A percentile compares a stretch with the other conserved stretches of the same genome.
These are phyloP conservation scores for Mycena chlorophos DNA, from an alignment of 768 basidiomycete genomes.

Conservation along the genomic window DNA sequence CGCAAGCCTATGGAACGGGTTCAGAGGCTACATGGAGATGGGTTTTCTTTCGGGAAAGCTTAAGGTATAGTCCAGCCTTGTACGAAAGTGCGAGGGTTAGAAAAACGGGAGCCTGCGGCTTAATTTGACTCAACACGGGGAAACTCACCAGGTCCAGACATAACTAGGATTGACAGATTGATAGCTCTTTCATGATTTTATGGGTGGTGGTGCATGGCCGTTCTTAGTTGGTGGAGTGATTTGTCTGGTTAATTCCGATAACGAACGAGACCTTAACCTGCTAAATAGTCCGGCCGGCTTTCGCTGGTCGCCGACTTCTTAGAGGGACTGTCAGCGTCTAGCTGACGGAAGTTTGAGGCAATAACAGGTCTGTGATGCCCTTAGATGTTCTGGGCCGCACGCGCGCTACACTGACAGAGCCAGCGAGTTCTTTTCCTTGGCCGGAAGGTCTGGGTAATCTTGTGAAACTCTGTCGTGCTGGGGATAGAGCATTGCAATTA, in stretches of 20 bases:
- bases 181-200: conserved; percentile 84
- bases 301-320: conserved; percentile 78
- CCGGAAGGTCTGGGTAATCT: too few relatives aligned
- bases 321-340: too few relatives aligned
- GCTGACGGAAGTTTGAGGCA: too few relatives aligned
- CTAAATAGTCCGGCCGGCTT: conserved; percentile 84
- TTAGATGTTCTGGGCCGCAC: conserved; percentile 86
- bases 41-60: too few relatives aligned
- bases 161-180: conserved; percentile 78
- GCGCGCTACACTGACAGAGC: conserved; percentile 86
- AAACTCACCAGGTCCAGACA: conserved; percentile 82
- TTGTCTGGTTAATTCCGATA: conserved; percentile 97
- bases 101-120: conserved; percentile 82
- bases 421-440: conserved; percentile 78
- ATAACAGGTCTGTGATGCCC: too few relatives aligned
- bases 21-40: too few relatives aligned
- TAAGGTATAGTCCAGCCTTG: too few relatives aligned
- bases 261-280: conserved; percentile 92
- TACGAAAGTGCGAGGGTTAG: too few relatives aligned
- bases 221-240: conserved; percentile 92
- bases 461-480: too few relatives aligned
- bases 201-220: conserved; percentile 89
- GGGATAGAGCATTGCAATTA: too few relatives aligned
- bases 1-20: too few relatives aligned
- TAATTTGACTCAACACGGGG: conserved; percentile 84